These are phyloP conservation scores for Aureobasidium melanogenum DNA, from an alignment of 2,329 filamentous ascomycete species.

Conservation along the genomic window DNA sequence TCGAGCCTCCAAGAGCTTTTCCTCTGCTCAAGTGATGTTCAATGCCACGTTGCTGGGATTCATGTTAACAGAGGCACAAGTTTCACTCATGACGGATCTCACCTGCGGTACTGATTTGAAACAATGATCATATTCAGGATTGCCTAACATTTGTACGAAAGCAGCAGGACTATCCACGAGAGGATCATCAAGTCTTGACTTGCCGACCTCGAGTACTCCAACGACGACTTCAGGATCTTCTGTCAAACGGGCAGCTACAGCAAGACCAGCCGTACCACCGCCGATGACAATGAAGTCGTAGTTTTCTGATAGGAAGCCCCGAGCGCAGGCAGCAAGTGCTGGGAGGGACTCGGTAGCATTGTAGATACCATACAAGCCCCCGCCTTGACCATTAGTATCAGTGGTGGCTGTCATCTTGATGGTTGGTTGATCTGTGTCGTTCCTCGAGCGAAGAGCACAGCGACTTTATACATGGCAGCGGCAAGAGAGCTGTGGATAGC, in stretches of 20 bases:
- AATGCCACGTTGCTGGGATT: neutral
- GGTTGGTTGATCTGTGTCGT: neutral
- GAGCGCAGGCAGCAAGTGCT: neutral
- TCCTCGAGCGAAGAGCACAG: neutral
- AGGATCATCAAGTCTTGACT: constrained; percentile 16
- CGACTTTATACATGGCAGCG: neutral
- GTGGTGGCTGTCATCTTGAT: neutral
- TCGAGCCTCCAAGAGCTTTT: constrained; percentile 29
- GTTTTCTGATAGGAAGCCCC: neutral
- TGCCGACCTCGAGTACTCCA: constrained; percentile 16
- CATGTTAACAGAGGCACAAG: neutral
- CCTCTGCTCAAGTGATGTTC: constrained; percentile 24
- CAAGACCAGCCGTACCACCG: constrained; percentile 16
- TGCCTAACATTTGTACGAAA: constrained; percentile 14
- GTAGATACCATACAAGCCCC: neutral
- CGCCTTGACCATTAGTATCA: neutral
- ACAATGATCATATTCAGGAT: constrained; percentile 19
- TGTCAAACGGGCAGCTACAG: constrained; percentile 15
- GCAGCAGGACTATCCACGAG: constrained; percentile 19
- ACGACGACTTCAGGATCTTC: constrained; percentile 15
- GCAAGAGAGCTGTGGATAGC: neutral
- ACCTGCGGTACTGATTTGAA: constrained; percentile 14
- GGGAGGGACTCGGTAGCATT: neutral
- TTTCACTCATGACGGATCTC: neutral
- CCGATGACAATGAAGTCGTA: constrained; percentile 16